Conservation (phyloP, 2,329 filamentous ascomycete species). For the Trichoderma semiorbis region DNA sequence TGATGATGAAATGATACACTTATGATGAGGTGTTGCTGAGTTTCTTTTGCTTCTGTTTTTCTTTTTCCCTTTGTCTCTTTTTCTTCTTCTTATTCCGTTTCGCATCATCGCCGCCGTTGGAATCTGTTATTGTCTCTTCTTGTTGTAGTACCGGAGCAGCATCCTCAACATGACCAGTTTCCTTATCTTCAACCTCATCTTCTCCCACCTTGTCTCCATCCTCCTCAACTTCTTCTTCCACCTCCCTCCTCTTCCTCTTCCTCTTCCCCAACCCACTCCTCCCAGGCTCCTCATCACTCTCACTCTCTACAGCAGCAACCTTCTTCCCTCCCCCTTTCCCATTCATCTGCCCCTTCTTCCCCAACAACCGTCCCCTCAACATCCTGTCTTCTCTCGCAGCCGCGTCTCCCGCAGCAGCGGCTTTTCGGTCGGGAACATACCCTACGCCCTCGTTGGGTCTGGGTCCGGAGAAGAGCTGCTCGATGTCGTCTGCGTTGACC, state of each 20-base stretch:
- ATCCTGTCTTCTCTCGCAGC: slow-evolving; percentile 28
- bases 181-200: slow-evolving; percentile 7
- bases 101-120: not conserved
- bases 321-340: not conserved
- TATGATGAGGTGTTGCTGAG: not conserved
- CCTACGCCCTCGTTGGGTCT: slow-evolving; percentile 42
- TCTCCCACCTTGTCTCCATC: not conserved
- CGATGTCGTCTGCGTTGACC: slow-evolving; percentile 24
- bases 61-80: not conserved
- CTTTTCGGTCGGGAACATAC: slow-evolving; percentile 31
- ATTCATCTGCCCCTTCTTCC: slow-evolving; percentile 19
- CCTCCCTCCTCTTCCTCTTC: slow-evolving; percentile 29
- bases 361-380: slow-evolving; percentile 32
- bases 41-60: slow-evolving; percentile 24
- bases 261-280: slow-evolving; percentile 38
- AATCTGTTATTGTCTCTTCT: not conserved
- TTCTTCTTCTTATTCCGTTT: not conserved
- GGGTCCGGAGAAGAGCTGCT: slow-evolving; percentile 26
- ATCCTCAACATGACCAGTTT: slow-evolving; percentile 28
- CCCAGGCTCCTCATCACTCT: slow-evolving; percentile 37
- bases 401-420: slow-evolving; percentile 23
- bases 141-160: slow-evolving; percentile 10
- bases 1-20: not conserved
- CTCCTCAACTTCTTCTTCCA: not conserved
- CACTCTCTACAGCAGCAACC: slow-evolving; percentile 25